phyloP scores from a whole-genome alignment of 768 basidiomycete genomes.

The Mycena floridula region DNA sequence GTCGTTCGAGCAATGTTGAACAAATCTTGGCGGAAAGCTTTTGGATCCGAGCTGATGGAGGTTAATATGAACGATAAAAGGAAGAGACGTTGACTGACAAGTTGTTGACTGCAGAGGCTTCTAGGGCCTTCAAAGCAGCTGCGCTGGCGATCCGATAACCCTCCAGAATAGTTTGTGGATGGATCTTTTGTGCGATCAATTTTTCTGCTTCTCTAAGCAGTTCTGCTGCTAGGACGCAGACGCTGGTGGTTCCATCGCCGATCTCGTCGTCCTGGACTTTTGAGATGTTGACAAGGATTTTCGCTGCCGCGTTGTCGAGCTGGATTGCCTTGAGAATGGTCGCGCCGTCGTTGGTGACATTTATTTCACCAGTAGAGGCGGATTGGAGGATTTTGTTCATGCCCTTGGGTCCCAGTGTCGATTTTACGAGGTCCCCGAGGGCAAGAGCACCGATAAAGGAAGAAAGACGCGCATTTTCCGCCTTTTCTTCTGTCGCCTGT shows the following conservation, averaged over 20 bases:
- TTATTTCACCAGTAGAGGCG: constrained; percentile 82
- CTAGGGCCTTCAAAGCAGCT: constrained; percentile 80
- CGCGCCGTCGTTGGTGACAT: constrained; percentile 97
- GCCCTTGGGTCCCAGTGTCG: constrained; percentile 96
- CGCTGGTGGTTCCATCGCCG: constrained; percentile 90
- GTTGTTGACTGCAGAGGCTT: constrained; percentile 78
- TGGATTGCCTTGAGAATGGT: constrained; percentile 97
- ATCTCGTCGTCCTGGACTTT: constrained; percentile 99
- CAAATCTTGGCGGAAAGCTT: constrained; percentile 79
- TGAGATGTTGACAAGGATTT: constrained; percentile 98
- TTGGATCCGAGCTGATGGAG: constrained; percentile 55
- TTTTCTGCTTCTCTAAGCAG: constrained; percentile 93
- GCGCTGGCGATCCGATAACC: constrained; percentile 90
- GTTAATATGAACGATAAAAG: constrained; percentile 1
- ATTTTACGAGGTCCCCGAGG: constrained; percentile 96
- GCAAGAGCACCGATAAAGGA: constrained; percentile 98
- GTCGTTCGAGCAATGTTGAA: constrained; percentile 98
- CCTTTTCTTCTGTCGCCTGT: constrained; percentile 89
- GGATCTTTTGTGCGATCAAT: constrained; percentile 85
- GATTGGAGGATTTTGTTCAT: constrained; percentile 99
- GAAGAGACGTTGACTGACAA: constrained; percentile 45
- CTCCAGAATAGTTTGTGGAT: constrained; percentile 97
- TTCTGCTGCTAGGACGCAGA: constrained; percentile 90
- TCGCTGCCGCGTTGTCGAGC: constrained; percentile 97
- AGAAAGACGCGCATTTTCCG: constrained; percentile 95